These are phyloP conservation scores for Mycena indigotica DNA, from an alignment of 768 basidiomycete species.

Conservation along the genomic window DNA sequence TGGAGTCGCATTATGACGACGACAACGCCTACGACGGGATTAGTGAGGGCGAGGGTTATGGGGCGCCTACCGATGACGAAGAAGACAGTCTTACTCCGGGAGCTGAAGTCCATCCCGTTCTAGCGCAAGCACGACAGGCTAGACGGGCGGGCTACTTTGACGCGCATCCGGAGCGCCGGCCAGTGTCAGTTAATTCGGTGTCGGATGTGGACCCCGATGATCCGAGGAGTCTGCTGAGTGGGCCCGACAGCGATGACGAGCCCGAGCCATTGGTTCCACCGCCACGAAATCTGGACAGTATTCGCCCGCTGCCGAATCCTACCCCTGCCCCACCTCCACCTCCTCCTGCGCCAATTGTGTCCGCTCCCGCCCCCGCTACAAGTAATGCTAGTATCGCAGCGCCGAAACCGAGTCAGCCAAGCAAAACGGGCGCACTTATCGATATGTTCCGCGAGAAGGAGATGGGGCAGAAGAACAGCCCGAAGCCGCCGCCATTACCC, in stretches of 20 bases:
- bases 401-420: slow-evolving; percentile 35
- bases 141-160: slow-evolving; percentile 74
- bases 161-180: slow-evolving; percentile 72
- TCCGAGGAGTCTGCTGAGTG: slow-evolving; percentile 40
- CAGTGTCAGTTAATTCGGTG: slow-evolving; percentile 19
- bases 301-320: slow-evolving; percentile 18
- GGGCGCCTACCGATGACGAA: slow-evolving; percentile 9
- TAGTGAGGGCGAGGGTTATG: slow-evolving; percentile 14
- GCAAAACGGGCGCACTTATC: slow-evolving; percentile 77
- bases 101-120: slow-evolving; percentile 17
- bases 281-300: slow-evolving; percentile 17
- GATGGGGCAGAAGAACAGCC: slow-evolving; percentile 36
- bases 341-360: neutral
- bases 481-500: too few relatives aligned
- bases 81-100: slow-evolving; percentile 13
- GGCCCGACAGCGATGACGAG: slow-evolving; percentile 36
- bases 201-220: slow-evolving; percentile 34
- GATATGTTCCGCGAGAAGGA: slow-evolving; percentile 84
- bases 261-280: slow-evolving; percentile 3
- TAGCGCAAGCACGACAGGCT: slow-evolving; percentile 37
- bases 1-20: slow-evolving; percentile 19
- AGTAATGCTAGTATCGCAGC: slow-evolving; percentile 7
- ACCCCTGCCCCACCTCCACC: slow-evolving; percentile 7
- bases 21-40: slow-evolving; percentile 24
- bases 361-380: slow-evolving; percentile 17